Percentiles rank a stretch among this genome's conserved stretches.
phyloP scores from a whole-genome alignment of 1,284 basidiomycete species.

The Omphalotus olearius region DNA sequence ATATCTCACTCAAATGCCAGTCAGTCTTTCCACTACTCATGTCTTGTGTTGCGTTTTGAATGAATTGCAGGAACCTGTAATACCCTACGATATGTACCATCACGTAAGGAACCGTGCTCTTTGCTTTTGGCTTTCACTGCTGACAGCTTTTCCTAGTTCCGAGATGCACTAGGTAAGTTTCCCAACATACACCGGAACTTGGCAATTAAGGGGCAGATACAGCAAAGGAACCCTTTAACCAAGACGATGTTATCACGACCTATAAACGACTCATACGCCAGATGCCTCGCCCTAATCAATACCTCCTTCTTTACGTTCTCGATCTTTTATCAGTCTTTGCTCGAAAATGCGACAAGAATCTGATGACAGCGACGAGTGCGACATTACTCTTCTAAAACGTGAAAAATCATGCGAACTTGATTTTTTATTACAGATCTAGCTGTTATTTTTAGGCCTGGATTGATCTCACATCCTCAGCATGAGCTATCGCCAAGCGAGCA shows the following conservation, averaged over 20 bases:
- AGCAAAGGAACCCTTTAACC: constrained; percentile 64
- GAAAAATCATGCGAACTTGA: neutral
- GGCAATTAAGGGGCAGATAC: neutral
- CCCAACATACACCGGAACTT: neutral
- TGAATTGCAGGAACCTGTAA: constrained; percentile 74
- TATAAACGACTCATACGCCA: constrained; percentile 85
- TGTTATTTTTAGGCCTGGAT: constrained; percentile 90
- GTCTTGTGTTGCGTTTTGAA: constrained; percentile 15
- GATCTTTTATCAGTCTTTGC: constrained; percentile 95
- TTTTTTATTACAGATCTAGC: constrained; percentile 67
- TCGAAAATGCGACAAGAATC: constrained; percentile 85
- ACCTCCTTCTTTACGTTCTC: constrained; percentile 92
- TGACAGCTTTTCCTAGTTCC: constrained; percentile 53
- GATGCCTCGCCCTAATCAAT: constrained; percentile 88
- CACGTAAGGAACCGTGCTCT: constrained; percentile 47
- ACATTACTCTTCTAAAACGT: constrained; percentile 14
- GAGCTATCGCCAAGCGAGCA: constrained; percentile 82
- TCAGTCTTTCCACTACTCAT: constrained; percentile 37
- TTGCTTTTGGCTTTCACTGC: constrained; percentile 15
- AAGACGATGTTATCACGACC: constrained; percentile 65
- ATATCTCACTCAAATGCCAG: constrained; percentile 96
- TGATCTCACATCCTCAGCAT: constrained; percentile 86
- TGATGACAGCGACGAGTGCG: constrained; percentile 94
- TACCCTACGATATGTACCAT: constrained; percentile 86
- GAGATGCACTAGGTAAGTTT: constrained; percentile 68